Base-by-base conservation (phyloP, 139 green algal species). In the Chlorella sp. region DNA sequence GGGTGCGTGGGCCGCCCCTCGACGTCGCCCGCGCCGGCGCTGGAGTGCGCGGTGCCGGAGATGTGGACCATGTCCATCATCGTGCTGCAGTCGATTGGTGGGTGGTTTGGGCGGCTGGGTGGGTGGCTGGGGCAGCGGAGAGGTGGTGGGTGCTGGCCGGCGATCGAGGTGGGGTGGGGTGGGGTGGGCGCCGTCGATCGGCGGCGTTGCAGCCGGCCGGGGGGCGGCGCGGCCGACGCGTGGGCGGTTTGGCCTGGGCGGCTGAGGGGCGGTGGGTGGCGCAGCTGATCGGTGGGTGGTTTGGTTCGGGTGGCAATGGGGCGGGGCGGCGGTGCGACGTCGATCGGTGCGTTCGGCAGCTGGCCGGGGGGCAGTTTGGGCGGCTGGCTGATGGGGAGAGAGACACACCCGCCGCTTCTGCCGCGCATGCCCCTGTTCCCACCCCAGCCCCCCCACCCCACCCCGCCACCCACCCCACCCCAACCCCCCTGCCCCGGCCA, bases 41-140 rank as follows among this genome's bases (percentile, higher is more conserved):
- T n/a, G 7, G 71, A 67, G 1, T 40, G 25, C 23, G 58, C 56
- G 2, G 76, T 77, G 8, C 60, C 76, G 25, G 86, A 90, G 51
- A 74, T 70, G 29, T 86, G 82, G 74, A 68, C 71, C 0, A 84
- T 90, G 72, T 71, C 77, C 40, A 65, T 77, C 23, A 36, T 79
- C 17, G 82, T 74, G 23, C 80, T 82, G 11, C 79, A 74, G 69
- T 82, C 80, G 3, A 76, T 85, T 14, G 80, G 73, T 73, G 55
- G 2, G 69, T 2, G 27, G 23, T 38, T 64, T 58, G 48, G 17
- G 48, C 21, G 17, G 21, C 48, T n/a, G 56, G n/a, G n/a, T 17
- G 56, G 27, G n/a, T 36, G 56, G 27, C 21, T 17, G 56, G 27
- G n/a, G 56, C n/a, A 64, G 56, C 2, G 12, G 1, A 40, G 27